Evolutionary conservation across 148 eudicot genomes (phyloP).

Genomic region (Rhododendron ovatum): DNA sequence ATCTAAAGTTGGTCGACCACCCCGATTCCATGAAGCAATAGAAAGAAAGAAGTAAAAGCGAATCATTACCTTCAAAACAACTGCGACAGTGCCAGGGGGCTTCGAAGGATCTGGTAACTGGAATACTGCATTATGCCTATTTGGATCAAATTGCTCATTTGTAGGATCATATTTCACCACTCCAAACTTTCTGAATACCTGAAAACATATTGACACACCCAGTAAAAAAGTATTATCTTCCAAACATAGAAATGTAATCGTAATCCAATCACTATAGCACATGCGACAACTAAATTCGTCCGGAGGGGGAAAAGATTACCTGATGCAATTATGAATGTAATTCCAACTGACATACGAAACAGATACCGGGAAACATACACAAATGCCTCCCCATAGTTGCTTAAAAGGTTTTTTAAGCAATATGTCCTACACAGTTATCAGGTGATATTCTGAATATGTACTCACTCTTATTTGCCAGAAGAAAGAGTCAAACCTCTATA

Average conservation of each 20-base stretch:
- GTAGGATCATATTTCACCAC: constrained; percentile 76
- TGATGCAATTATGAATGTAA: neutral
- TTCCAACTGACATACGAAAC: neutral
- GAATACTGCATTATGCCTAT: constrained; percentile 86
- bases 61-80: constrained; percentile 73
- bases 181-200: constrained; percentile 84
- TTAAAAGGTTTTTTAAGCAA: neutral
- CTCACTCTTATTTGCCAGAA: neutral
- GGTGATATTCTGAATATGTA: neutral
- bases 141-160: constrained; percentile 88
- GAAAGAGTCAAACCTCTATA: constrained; percentile 48
- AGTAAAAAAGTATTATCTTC: neutral
- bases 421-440: neutral
- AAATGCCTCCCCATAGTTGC: neutral
- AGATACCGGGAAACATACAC: neutral
- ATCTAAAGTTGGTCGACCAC: neutral
- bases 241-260: neutral
- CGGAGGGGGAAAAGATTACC: neutral
- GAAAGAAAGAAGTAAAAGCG: neutral
- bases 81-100: constrained; percentile 74
- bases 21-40: neutral
- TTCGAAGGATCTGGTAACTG: constrained; percentile 89
- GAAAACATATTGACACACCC: constrained; percentile 11
- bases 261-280: neutral
- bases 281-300: neutral